Evolutionary conservation across 495 filamentous ascomycete species (phyloP), one percentile per base, ranked within the genome.

Genomic region (Margaritispora aquatica): DNA sequence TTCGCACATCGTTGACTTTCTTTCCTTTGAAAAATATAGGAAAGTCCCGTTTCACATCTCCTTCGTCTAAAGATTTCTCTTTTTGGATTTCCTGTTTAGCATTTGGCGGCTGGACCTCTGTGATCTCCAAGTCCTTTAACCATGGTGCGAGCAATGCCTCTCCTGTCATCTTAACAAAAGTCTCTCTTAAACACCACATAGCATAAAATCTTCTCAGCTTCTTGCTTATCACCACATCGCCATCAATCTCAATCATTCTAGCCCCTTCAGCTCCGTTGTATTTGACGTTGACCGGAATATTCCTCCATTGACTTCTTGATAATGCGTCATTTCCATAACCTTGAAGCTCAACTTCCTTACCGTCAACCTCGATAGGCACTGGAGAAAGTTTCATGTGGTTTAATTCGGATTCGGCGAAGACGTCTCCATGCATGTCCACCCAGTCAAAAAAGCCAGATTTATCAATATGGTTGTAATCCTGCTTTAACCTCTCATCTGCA

Each of bases 81-180:
- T 85, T 78, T 34, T 74, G 69, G 58, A 91, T 87, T 57, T 84
- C 80, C 38, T 88, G 65, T 23, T 84, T 74, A 47, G 51, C 57
- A 15, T 19, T 68, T 8, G 87, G 86, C 2, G 80, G 79, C 31
- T 80, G 68, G 7, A 88, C 84, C 57, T 87, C 80, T 49, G 74
- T 69, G 56, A 93, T 90, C 60, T 88, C 84, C 38, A 90, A 66
- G 20, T 86, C 76, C 54, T 77, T 75, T 55, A 96, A 69, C 91
- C 90, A 96, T 1, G 79, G 75, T 2, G 91, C 91, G 31, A 96
- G 73, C 51, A 97, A 74, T 19, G 89, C 92, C 64, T 96, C 91
- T 26, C 92, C 92, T 9, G 89, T 90, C 81, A 97, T 83, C 80
- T 97, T 97, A 62, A 97, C 84, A 73, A 92, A 97, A 0, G 92